phyloP scores from a whole-genome alignment of 1,284 basidiomycete species.

The Inonotus hispidus region DNA sequence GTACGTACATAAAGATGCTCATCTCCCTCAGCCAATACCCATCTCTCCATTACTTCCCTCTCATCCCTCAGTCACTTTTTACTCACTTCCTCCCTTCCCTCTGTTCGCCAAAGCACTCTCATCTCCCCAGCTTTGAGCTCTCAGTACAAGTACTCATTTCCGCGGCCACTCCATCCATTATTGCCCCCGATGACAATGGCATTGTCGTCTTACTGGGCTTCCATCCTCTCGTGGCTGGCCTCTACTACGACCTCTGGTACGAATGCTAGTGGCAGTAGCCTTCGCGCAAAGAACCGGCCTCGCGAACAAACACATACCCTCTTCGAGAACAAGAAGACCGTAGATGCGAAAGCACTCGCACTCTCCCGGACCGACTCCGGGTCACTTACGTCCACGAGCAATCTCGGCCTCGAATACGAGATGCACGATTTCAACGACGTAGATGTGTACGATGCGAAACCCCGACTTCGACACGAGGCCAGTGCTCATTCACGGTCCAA shows the following conservation, averaged over 20 bases:
- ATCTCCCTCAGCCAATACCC: not conserved
- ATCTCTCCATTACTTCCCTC: not conserved
- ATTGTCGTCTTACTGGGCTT: constrained; percentile 10
- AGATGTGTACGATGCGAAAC: not conserved
- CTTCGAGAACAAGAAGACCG: not conserved
- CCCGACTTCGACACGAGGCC: not conserved
- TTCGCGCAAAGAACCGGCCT: not conserved
- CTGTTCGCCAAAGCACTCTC: not conserved
- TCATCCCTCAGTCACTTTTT: not conserved
- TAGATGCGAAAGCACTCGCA: not conserved
- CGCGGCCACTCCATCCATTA: not conserved
- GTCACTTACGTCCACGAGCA: not conserved
- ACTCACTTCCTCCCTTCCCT: not conserved
- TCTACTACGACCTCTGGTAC: constrained; percentile 1
- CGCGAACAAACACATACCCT: not conserved
- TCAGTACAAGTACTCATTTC: not conserved
- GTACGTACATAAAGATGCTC: not conserved
- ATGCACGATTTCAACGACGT: not conserved
- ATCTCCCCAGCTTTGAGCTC: not conserved
- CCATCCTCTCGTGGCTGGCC: constrained; percentile 3
- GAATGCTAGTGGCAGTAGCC: not conserved
- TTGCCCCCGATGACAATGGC: not conserved
- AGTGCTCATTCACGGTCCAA: not conserved
- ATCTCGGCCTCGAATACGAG: not conserved
- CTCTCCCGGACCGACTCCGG: not conserved